Evolutionary conservation across 2,329 filamentous ascomycete genomes (phyloP).

Genomic region (Sporothrix pseudoabietina): DNA sequence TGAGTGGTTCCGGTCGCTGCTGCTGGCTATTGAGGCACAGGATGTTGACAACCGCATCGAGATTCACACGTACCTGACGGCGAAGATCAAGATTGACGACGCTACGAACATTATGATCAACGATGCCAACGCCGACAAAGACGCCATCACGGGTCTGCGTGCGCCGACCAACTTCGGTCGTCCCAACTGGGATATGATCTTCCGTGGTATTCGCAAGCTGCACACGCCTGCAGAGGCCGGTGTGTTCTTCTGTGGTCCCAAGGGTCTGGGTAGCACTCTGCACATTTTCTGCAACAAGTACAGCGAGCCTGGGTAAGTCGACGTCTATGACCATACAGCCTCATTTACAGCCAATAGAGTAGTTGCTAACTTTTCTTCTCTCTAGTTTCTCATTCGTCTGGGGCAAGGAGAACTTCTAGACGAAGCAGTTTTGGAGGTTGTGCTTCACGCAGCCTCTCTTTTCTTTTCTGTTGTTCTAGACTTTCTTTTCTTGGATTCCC

Average conservation of each 20-base stretch:
- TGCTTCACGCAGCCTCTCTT: background rate
- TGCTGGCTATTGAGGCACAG: conserved; percentile 83
- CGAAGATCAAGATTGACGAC: conserved; percentile 82
- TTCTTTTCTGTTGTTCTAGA: conserved; percentile 27
- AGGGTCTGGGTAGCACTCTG: conserved; percentile 72
- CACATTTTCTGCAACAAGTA: conserved; percentile 89
- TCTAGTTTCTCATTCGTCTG: conserved; percentile 65
- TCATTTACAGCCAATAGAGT: background rate
- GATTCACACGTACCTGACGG: conserved; percentile 86
- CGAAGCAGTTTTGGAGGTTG: background rate
- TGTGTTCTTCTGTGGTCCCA: conserved; percentile 85
- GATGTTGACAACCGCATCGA: conserved; percentile 83
- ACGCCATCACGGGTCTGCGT: conserved; percentile 79
- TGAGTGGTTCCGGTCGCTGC: conserved; percentile 84
- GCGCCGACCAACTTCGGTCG: conserved; percentile 83
- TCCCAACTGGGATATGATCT: conserved; percentile 90
- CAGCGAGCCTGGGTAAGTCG: conserved; percentile 72
- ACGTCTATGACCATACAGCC: background rate
- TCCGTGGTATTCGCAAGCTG: conserved; percentile 78
- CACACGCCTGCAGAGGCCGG: conserved; percentile 72
- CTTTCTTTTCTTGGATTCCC: conserved; percentile 32
- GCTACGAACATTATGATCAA: conserved; percentile 94
- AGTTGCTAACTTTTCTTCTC: background rate
- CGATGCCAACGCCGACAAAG: conserved; percentile 79
- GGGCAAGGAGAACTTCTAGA: conserved; percentile 70